Base-by-base conservation (phyloP, 495 filamentous ascomycete species). In the Amphirosellinia nigrospora region DNA sequence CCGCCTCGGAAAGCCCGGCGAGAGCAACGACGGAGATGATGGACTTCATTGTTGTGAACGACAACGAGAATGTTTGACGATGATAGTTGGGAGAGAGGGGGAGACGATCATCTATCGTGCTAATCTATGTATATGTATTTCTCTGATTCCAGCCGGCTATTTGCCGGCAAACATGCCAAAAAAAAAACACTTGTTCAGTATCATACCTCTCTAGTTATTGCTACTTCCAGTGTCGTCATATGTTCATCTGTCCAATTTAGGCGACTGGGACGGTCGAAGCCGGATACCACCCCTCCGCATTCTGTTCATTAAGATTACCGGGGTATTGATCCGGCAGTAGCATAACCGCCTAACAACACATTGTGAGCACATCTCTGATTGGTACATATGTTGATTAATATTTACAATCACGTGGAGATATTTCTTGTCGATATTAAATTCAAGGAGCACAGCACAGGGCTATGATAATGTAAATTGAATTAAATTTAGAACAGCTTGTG, bases 31-130 rank as follows among this genome's bases (percentile, higher is more conserved):
- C 53, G 53, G 76, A 74, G 55, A 80, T 70, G 64, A 81, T 75
- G 73, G 78, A 81, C 83, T 85, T 86, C 84, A 86, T 86, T 70
- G 77, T 79, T 32, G 64, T 13, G 26, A 19, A 62, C 7, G 30
- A 28, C 23, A 66, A 38, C 26, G 41, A 30, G 0, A 15, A 23
- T 26, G n/a, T 60, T 68, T 60, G 70, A 67, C 32, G 39, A 56
- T 64, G 60, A 16, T 36, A 53, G 19, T 34, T 39, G 32, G 30
- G 26, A 72, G 46, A 39, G 30, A 28, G 56, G 28, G 55, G 16
- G n/a, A 21, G 46, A n/a, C 56, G 58, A 66, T n/a, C 48, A 64
- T 21, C 32, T 45, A n/a, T 19, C 30, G 50, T 59, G 13, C 67
- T 9, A 28, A 74, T 32, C 72, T 64, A 64, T 66, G 46, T 72